Evolutionary conservation across 371 early-diverging fungal species (phyloP).

Genomic region (Capillidium heterosporum): DNA sequence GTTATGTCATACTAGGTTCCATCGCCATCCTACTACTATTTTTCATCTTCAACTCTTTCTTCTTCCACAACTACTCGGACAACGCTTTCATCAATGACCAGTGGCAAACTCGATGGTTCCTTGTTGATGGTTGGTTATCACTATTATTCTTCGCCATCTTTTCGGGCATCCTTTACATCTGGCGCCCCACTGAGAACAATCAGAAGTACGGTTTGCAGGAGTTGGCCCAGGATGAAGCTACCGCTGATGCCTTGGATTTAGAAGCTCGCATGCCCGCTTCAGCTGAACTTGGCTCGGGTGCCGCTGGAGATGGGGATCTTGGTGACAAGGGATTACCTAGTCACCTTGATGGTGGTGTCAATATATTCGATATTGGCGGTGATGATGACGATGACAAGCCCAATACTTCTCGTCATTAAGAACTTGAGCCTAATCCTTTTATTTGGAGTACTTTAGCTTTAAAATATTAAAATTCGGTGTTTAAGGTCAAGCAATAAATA

Average conservation of each 20-base stretch:
- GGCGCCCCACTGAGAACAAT: constrained; percentile 89
- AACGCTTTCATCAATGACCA: constrained; percentile 51
- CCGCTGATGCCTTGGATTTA: constrained; percentile 19
- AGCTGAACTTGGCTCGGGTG: constrained; percentile 17
- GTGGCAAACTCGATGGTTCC: constrained; percentile 82
- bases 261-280: constrained; percentile 36
- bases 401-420: too few species aligned
- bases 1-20: constrained; percentile 55
- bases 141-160: constrained; percentile 66
- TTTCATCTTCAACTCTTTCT: constrained; percentile 64
- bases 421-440: too few species aligned
- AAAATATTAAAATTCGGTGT: too few species aligned
- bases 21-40: constrained; percentile 49
- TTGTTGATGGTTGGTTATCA: constrained; percentile 77
- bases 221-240: constrained; percentile 7
- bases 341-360: constrained; percentile 22
- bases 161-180: constrained; percentile 53
- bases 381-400: constrained; percentile 20
- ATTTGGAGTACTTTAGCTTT: too few species aligned
- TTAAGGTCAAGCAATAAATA: too few species aligned
- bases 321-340: constrained; percentile 6
- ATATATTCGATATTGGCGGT: constrained; percentile 42
- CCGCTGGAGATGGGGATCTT: constrained; percentile 8
- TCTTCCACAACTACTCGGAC: constrained; percentile 33
- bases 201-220: constrained; percentile 50